Evolutionary conservation across 2,329 filamentous ascomycete species (phyloP), one percentile per base, ranked within the genome.

Genomic region (Penicillium verrucosum): DNA sequence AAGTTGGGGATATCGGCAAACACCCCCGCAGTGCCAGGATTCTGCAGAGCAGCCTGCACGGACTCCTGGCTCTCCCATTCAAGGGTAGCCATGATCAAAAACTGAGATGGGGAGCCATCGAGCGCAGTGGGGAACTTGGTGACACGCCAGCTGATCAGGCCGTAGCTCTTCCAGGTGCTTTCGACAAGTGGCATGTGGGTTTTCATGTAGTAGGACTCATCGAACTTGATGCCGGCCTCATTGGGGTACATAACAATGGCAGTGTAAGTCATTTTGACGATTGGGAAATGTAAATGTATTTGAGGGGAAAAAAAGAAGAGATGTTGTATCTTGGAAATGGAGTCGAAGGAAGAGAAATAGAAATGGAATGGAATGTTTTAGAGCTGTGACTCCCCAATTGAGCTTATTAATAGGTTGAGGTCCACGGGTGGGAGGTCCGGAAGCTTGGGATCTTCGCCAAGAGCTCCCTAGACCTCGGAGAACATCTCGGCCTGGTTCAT

Each of bases 181-280:
- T 64, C 63, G 2, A 60, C 61, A n/a, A 65, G 52, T n/a, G 64
- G 61, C 64, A 66, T 64, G 51, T 66, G 64, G 23, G 46, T 58
- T 52, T 61, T 48, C 23, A 66, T 44, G 58, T 66, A 66, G 61
- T 66, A 66, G 25, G 56, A 34, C 42, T 62, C 61, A 32, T 66
- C 56, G 56, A 66, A 66, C n/a, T 55, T 44, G 48, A 58, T 53
- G 45, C 51, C 63, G 5, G 46, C 52, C 16, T 61, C 54, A 30
- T 66, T 65, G 54, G 64, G 64, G 54, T 66, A 66, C 53, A 62
- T 49, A 27, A 66, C 60, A 29, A 58, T 43, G 14, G 49, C 57
- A 49, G 55, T 60, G 57, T 51, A 60, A n/a, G 56, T 27, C 61
- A 66, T 66, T 23, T 29, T 61, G 54, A 38, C 32, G 51, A 34